Evolutionary conservation across 164 flowering plant species (phyloP).

Genomic region (Hamamelis virginiana): DNA sequence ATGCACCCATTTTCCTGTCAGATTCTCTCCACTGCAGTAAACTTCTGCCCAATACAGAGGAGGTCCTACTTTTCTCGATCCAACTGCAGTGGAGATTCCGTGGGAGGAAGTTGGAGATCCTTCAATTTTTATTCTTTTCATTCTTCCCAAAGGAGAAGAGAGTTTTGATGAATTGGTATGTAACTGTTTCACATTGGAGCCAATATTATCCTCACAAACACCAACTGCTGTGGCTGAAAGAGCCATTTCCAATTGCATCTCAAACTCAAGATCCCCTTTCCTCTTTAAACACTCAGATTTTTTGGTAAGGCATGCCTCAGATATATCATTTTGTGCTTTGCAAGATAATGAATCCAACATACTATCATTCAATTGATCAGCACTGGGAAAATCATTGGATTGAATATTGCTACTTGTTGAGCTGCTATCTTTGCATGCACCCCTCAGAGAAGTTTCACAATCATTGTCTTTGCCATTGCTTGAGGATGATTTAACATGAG

Average conservation of each 20-base stretch:
- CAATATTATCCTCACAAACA: constrained; percentile 13
- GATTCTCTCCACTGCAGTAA: constrained; percentile 76
- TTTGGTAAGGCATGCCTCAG: constrained; percentile 23
- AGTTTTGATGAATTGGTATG: constrained; percentile 24
- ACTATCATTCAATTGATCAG: constrained; percentile 22
- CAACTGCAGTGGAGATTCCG: constrained; percentile 73
- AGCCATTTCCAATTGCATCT: constrained; percentile 91
- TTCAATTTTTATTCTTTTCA: constrained; percentile 44
- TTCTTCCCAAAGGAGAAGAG: constrained; percentile 31
- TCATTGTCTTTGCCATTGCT: constrained; percentile 17
- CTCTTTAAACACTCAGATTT: constrained; percentile 47
- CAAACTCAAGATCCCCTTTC: constrained; percentile 89
- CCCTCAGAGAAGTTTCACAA: constrained; percentile 22
- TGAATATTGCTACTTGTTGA: constrained; percentile 10
- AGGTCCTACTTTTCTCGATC: constrained; percentile 77
- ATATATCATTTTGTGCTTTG: constrained; percentile 15
- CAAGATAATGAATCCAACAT: constrained; percentile 17
- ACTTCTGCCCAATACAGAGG: constrained; percentile 96
- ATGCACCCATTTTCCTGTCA: constrained; percentile 96
- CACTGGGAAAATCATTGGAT: constrained; percentile 12
- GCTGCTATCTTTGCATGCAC: constrained; percentile 13
- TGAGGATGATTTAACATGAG: constrained; percentile 24
- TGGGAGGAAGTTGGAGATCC: constrained; percentile 37
- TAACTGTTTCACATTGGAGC: constrained; percentile 18
- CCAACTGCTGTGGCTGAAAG: constrained; percentile 69